Percentiles rank a stretch among this genome's conserved stretches.
phyloP scores from a whole-genome alignment of 2,329 filamentous ascomycete species.

The Chrysoporthe puriensis region DNA sequence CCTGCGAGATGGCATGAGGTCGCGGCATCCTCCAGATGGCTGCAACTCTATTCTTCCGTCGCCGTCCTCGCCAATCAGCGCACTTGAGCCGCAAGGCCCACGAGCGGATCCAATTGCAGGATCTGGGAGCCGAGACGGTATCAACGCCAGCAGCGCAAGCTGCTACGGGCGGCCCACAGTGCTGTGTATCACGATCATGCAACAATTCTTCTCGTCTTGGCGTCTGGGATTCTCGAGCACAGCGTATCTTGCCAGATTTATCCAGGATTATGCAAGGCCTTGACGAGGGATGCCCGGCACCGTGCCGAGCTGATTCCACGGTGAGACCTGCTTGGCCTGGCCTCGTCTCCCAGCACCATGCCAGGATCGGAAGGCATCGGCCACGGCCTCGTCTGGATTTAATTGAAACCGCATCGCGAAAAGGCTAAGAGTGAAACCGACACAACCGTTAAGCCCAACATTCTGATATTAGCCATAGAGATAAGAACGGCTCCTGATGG shows the following conservation, averaged over 20 bases:
- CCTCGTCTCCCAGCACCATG: not conserved
- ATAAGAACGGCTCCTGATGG: not conserved
- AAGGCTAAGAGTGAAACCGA: not conserved
- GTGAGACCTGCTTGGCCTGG: not conserved
- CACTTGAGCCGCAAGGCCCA: slow-evolving; percentile 2
- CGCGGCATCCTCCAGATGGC: not conserved
- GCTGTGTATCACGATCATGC: not conserved
- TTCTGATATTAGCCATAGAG: not conserved
- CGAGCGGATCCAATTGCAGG: not conserved
- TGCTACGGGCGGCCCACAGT: slow-evolving; percentile 5
- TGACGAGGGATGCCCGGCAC: not conserved
- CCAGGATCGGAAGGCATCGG: not conserved
- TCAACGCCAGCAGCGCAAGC: not conserved
- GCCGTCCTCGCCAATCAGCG: not conserved
- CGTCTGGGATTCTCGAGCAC: not conserved
- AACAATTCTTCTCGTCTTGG: not conserved
- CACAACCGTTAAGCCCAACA: not conserved
- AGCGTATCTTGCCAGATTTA: not conserved
- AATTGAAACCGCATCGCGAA: not conserved
- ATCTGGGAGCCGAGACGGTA: not conserved
- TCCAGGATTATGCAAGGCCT: not conserved
- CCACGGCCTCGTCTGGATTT: not conserved
- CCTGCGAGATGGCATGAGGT: not conserved
- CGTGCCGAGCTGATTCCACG: slow-evolving; percentile 4
- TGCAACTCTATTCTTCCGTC: not conserved